These are phyloP conservation scores for Hydnomerulius pinastri DNA, from an alignment of 768 basidiomycete genomes.

Conservation along the genomic window DNA sequence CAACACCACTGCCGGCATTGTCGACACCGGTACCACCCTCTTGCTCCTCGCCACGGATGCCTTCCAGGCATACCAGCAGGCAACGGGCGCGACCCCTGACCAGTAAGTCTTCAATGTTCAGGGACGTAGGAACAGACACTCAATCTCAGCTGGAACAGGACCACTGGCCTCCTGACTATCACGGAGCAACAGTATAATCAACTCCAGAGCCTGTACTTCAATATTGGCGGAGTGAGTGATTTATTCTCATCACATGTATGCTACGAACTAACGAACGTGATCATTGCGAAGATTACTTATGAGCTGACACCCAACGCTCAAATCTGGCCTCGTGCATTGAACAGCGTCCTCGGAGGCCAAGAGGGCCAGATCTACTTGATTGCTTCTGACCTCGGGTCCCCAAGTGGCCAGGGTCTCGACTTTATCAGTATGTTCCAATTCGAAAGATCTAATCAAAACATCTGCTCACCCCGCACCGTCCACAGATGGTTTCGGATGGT, in stretches of 20 bases:
- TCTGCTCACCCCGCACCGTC: background rate
- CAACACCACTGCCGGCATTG: conserved; percentile 44
- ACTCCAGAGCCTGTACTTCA: conserved; percentile 54
- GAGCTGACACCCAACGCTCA: conserved; percentile 66
- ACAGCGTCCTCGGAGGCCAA: conserved; percentile 57
- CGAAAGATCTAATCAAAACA: background rate
- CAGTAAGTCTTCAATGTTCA: conserved; percentile 30
- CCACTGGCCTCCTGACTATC: conserved; percentile 58
- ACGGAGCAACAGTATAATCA: conserved; percentile 48
- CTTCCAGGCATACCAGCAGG: conserved; percentile 54
- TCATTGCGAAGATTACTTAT: conserved; percentile 42
- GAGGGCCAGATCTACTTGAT: conserved; percentile 55
- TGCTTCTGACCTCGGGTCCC: conserved; percentile 51
- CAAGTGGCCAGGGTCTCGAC: conserved; percentile 59
- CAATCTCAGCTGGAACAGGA: conserved; percentile 25
- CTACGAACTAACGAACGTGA: background rate
- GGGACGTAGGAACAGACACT: background rate
- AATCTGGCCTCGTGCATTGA: conserved; percentile 66
- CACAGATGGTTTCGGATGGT: conserved; percentile 56
- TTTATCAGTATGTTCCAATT: conserved; percentile 56
- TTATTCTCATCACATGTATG: conserved; percentile 2
- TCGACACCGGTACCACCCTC: conserved; percentile 57
- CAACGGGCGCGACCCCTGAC: conserved; percentile 56
- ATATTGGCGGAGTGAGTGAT: conserved; percentile 42
- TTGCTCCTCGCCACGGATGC: conserved; percentile 59